A percentile compares a stretch with the other conserved stretches of the same genome.
phyloP scores from a whole-genome alignment of 2,329 filamentous ascomycete genomes.

The Colletotrichum orbiculare region DNA sequence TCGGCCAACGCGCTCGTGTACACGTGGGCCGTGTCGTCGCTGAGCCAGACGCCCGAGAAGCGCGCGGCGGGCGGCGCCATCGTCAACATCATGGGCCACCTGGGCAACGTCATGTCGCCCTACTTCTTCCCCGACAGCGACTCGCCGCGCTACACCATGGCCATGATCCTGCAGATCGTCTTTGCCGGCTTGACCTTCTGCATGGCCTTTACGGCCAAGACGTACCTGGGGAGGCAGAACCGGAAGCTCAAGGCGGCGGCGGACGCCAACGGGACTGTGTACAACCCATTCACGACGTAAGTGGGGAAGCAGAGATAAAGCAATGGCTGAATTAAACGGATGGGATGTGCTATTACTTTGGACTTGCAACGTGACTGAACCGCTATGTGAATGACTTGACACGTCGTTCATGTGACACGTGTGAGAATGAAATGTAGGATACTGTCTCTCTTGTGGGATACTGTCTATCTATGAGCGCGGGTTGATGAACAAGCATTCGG shows the following conservation, averaged over 20 bases:
- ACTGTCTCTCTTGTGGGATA: too few species aligned
- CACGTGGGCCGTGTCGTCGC: constrained; percentile 53
- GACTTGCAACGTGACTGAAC: too few species aligned
- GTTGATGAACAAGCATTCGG: too few species aligned
- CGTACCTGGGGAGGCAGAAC: constrained; percentile 34
- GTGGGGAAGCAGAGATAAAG: too few species aligned
- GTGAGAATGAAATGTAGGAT: too few species aligned
- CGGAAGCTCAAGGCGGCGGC: constrained; percentile 33
- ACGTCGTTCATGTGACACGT: too few species aligned
- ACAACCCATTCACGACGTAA: constrained; percentile 37
- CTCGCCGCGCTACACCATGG: constrained; percentile 53
- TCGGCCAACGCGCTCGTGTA: constrained; percentile 51
- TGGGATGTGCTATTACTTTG: too few species aligned
- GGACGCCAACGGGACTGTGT: constrained; percentile 17
- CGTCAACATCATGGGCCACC: constrained; percentile 56
- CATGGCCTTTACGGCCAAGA: constrained; percentile 25
- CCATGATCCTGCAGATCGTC: constrained; percentile 44
- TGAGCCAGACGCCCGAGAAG: constrained; percentile 56
- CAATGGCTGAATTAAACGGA: too few species aligned
- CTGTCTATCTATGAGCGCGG: too few species aligned
- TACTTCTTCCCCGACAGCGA: constrained; percentile 55
- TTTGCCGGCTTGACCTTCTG: constrained; percentile 31
- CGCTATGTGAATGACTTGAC: too few species aligned
- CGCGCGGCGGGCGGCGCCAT: constrained; percentile 54
- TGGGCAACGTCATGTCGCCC: constrained; percentile 57